These are phyloP conservation scores for Priceomyces fermenticarens DNA, from an alignment of 805 yeast species.

Conservation along the genomic window DNA sequence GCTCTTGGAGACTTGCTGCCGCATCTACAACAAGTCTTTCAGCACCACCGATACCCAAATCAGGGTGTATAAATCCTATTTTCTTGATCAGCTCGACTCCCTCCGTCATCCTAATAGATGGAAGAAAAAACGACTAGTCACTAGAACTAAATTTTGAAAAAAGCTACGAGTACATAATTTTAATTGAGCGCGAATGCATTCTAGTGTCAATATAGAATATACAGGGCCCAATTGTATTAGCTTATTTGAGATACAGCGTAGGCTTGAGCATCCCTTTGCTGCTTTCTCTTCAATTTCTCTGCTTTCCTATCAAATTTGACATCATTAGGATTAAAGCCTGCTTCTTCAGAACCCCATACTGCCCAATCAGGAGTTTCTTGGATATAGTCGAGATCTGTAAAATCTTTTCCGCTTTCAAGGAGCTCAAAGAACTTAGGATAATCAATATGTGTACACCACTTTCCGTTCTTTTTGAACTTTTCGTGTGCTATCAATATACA, in stretches of 20 bases:
- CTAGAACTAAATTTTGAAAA: not conserved
- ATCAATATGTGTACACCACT: conserved; percentile 89
- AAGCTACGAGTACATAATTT: not conserved
- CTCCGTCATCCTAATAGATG: not conserved
- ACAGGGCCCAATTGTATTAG: too few relatives aligned
- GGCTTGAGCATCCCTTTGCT: conserved; percentile 32
- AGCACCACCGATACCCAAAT: conserved; percentile 96
- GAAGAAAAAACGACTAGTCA: not conserved
- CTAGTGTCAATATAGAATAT: not conserved
- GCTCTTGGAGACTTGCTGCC: conserved; percentile 77
- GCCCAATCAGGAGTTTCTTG: conserved; percentile 90
- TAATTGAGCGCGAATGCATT: not conserved
- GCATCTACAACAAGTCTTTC: conserved; percentile 96
- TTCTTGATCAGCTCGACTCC: conserved; percentile 23
- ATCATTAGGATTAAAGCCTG: conserved; percentile 89
- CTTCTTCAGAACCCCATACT: conserved; percentile 76
- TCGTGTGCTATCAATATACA: conserved; percentile 81
- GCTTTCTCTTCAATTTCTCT: conserved; percentile 49
- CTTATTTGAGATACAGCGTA: too few relatives aligned
- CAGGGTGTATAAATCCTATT: conserved; percentile 92
- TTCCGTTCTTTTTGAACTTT: conserved; percentile 64
- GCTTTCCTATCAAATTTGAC: conserved; percentile 64
- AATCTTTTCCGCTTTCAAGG: conserved; percentile 60
- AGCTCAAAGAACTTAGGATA: conserved; percentile 73
- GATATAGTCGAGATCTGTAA: conserved; percentile 77